Evolutionary conservation across 257 asterid species (phyloP).

Genomic region (Solanum bulbocastanum): DNA sequence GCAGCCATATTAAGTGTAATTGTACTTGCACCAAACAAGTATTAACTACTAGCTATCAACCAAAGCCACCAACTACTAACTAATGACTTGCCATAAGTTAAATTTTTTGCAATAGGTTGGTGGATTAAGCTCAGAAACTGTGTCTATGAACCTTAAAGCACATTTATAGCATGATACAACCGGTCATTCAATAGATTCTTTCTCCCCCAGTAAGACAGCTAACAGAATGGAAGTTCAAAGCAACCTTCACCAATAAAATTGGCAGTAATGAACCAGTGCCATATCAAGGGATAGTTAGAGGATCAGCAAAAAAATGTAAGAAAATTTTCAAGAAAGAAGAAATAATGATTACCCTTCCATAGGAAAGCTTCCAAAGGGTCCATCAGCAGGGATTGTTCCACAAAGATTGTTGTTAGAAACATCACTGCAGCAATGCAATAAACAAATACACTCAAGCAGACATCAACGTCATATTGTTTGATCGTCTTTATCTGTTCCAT

Average conservation of each 20-base stretch:
- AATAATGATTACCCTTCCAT: constrained; percentile 59
- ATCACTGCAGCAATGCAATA: constrained; percentile 45
- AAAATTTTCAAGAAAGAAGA: background rate
- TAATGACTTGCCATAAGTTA: background rate
- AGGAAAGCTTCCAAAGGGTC: constrained; percentile 61
- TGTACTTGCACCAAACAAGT: background rate
- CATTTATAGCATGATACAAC: background rate
- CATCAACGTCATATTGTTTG: background rate
- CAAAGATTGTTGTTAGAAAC: constrained; percentile 70
- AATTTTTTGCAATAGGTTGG: background rate
- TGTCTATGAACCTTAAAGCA: background rate
- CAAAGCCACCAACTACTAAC: background rate
- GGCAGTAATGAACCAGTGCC: background rate
- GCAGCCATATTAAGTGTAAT: background rate
- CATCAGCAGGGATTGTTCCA: constrained; percentile 90
- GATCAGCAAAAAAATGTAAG: background rate
- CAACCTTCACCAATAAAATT: background rate
- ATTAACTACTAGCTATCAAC: background rate
- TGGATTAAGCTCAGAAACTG: background rate
- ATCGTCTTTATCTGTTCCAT: background rate
- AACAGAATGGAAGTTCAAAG: background rate
- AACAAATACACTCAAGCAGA: background rate
- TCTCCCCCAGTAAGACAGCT: background rate
- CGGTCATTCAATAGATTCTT: background rate
- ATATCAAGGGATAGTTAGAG: background rate